These are phyloP conservation scores for Pseudotulostoma volvatum DNA, from an alignment of 495 filamentous ascomycete genomes.

Conservation along the genomic window DNA sequence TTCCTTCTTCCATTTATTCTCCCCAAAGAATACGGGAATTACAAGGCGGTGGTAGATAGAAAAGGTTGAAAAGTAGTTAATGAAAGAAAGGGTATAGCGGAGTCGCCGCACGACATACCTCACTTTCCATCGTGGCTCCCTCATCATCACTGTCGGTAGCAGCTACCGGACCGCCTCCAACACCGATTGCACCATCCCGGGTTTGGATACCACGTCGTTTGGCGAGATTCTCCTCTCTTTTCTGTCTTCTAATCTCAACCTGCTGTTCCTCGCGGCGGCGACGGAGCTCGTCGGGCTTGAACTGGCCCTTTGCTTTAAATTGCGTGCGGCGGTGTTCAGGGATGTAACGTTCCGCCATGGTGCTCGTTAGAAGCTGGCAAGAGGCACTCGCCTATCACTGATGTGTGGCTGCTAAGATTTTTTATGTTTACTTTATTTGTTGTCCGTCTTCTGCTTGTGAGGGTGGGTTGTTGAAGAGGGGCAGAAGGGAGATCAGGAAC, in stretches of 20 bases:
- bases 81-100: slow-evolving; percentile 4
- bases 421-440: too few species aligned
- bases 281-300: slow-evolving; percentile 96
- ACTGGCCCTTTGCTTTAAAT: slow-evolving; percentile 97
- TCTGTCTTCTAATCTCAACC: slow-evolving; percentile 95
- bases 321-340: slow-evolving; percentile 97
- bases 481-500: too few species aligned
- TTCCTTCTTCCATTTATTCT: too few species aligned
- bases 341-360: slow-evolving; percentile 97
- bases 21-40: too few species aligned
- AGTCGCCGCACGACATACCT: slow-evolving; percentile 48
- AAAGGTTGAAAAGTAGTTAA: too few species aligned
- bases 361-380: too few species aligned
- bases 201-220: slow-evolving; percentile 88
- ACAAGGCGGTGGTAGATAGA: too few species aligned
- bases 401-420: too few species aligned
- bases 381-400: too few species aligned
- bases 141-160: slow-evolving; percentile 96
- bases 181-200: slow-evolving; percentile 53
- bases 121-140: slow-evolving; percentile 76
- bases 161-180: slow-evolving; percentile 71
- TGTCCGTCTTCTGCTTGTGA: too few species aligned
- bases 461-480: too few species aligned
- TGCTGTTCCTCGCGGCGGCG: slow-evolving; percentile 97
- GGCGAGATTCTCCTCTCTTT: slow-evolving; percentile 95